A percentile compares a stretch with the other conserved stretches of the same genome.
These are phyloP conservation scores for Tephrocybe rancida DNA, from an alignment of 768 basidiomycete species.

Conservation along the genomic window DNA sequence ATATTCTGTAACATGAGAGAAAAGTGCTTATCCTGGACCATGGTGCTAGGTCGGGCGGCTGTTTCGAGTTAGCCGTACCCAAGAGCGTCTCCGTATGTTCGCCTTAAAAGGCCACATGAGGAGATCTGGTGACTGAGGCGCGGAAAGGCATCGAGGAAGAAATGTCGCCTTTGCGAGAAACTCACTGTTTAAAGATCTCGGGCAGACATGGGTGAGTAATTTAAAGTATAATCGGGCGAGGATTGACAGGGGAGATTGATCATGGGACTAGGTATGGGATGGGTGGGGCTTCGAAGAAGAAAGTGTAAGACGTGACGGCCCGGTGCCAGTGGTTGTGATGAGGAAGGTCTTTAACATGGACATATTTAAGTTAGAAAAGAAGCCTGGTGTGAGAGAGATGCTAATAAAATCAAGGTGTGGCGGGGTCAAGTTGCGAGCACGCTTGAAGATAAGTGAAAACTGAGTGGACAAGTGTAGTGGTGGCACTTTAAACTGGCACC, in stretches of 20 bases:
- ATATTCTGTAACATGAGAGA: too few species aligned
- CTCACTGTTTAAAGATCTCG: not conserved
- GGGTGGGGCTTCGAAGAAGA: not conserved
- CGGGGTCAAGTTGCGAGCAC: too few species aligned
- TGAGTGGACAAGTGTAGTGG: too few species aligned
- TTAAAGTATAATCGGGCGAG: not conserved
- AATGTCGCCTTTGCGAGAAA: not conserved
- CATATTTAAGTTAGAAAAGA: too few species aligned
- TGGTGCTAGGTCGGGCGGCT: not conserved
- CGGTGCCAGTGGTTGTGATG: not conserved
- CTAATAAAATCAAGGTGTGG: too few species aligned
- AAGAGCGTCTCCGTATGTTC: not conserved
- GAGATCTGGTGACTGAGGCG: constrained; percentile 1
- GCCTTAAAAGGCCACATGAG: not conserved
- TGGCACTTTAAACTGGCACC: too few species aligned
- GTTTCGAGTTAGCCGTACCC: not conserved
- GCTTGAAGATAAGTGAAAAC: too few species aligned
- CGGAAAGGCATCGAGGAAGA: not conserved
- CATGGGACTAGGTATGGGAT: not conserved
- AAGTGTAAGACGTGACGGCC: not conserved
- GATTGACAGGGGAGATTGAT: not conserved
- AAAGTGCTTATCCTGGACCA: constrained; percentile 7
- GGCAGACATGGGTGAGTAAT: not conserved
- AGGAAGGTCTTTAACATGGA: too few species aligned
- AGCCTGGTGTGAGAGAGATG: too few species aligned